Conservation (phyloP, 2,329 filamentous ascomycete species). For the Talaromyces sp. region DNA sequence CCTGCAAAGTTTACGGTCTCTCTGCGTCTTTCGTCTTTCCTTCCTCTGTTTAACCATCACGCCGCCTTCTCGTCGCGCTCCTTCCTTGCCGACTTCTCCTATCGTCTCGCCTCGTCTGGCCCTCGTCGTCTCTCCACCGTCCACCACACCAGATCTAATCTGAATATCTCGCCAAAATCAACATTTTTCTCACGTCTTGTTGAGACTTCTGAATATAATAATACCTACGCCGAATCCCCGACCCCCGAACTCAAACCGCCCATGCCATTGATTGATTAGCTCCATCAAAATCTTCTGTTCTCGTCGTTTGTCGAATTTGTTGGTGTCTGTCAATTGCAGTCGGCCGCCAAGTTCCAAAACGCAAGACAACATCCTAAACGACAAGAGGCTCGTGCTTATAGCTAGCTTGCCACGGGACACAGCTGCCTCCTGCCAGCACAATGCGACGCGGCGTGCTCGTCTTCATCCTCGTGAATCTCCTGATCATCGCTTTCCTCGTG, state of each 20-base stretch:
- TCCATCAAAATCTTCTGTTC: neutral
- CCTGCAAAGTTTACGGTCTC: neutral
- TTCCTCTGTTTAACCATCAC: neutral
- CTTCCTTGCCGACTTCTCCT: neutral
- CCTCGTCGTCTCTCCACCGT: neutral
- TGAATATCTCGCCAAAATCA: neutral
- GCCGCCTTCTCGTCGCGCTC: neutral
- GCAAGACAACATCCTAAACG: no score
- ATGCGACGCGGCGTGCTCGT: constrained; percentile 59
- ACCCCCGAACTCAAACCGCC: no score
- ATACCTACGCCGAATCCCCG: no score
- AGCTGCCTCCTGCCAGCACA: constrained; percentile 6
- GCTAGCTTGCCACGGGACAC: neutral
- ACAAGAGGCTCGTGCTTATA: neutral
- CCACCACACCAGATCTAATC: neutral
- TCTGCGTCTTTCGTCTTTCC: neutral
- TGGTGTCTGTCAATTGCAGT: neutral
- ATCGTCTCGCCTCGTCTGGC: neutral
- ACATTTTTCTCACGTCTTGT: neutral
- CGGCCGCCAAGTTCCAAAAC: neutral
- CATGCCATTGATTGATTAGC: no score
- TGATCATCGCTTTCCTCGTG: constrained; percentile 60
- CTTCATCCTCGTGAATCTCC: constrained; percentile 60
- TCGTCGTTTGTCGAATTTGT: neutral
- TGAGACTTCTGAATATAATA: neutral